Conservation (phyloP, 495 filamentous ascomycete species). For the Penicillium egyptiacum region DNA sequence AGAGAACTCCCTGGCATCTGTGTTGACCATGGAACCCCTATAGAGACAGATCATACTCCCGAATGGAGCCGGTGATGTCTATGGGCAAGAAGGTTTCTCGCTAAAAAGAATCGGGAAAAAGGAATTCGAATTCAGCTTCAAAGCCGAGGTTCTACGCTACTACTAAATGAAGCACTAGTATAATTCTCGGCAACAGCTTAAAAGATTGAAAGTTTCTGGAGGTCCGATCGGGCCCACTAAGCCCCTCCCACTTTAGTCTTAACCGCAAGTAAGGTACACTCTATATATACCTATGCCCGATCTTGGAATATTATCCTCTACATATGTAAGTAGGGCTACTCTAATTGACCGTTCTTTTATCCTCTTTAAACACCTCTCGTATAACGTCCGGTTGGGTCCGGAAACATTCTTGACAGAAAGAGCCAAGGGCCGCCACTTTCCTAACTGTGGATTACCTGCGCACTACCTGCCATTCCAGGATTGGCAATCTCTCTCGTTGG, state of each 20-base stretch:
- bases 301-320: too few species aligned
- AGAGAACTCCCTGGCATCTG: conserved; percentile 14
- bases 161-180: background rate
- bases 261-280: conserved; percentile 3
- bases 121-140: background rate
- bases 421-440: conserved; percentile 18
- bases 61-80: conserved; percentile 7
- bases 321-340: too few species aligned
- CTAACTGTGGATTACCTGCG: conserved; percentile 7
- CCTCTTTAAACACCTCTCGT: background rate
- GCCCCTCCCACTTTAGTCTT: conserved; percentile 13
- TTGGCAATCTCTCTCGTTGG: conserved; percentile 13
- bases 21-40: conserved; percentile 14
- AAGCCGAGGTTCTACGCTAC: background rate
- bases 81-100: background rate
- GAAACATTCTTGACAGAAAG: conserved; percentile 15
- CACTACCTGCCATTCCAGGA: conserved; percentile 21
- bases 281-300: background rate
- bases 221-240: conserved; percentile 23
- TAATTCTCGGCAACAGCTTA: conserved; percentile 1
- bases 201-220: background rate
- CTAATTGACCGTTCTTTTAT: too few species aligned
- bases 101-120: background rate
- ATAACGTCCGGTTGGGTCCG: conserved; percentile 12
- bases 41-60: conserved; percentile 11